Conservation (phyloP, 2,329 filamentous ascomycete genomes). For the Cadophora malorum region DNA sequence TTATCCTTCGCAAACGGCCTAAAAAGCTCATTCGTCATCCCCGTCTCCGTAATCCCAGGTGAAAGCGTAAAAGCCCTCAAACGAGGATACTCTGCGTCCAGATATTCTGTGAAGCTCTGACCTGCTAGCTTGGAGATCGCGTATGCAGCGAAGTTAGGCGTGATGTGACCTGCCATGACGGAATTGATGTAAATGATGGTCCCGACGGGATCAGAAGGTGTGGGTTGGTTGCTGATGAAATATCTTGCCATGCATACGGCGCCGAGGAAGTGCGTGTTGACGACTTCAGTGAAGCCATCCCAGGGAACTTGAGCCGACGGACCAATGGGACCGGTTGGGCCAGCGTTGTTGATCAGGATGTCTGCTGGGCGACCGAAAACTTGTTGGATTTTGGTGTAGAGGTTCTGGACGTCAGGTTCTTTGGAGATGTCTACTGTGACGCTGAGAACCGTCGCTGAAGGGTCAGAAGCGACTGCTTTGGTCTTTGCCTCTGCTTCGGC, state of each 20-base stretch:
- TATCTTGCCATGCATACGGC: conserved; percentile 46
- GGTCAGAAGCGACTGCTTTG: background rate
- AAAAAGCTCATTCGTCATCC: conserved; percentile 45
- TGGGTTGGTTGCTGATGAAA: conserved; percentile 51
- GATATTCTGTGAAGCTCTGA: conserved; percentile 52
- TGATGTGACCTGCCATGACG: conserved; percentile 47
- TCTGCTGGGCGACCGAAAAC: background rate
- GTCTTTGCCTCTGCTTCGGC: background rate
- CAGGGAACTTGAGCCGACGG: conserved; percentile 2
- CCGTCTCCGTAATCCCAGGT: conserved; percentile 54
- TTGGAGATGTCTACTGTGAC: background rate
- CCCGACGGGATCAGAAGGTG: conserved; percentile 26
- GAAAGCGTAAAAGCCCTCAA: conserved; percentile 53
- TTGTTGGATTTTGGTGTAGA: conserved; percentile 28
- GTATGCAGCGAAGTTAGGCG: conserved; percentile 51
- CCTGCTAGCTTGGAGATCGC: conserved; percentile 54
- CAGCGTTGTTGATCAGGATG: conserved; percentile 50
- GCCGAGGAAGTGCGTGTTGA: conserved; percentile 9
- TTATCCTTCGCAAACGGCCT: conserved; percentile 47
- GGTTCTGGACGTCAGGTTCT: conserved; percentile 30
- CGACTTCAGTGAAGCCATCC: background rate
- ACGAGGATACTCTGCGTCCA: conserved; percentile 49
- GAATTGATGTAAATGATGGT: conserved; percentile 39
- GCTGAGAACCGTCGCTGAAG: background rate
- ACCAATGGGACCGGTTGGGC: conserved; percentile 31